Conservation (phyloP, 169 alveolate species). For the Cryptosporidium viatorum region DNA sequence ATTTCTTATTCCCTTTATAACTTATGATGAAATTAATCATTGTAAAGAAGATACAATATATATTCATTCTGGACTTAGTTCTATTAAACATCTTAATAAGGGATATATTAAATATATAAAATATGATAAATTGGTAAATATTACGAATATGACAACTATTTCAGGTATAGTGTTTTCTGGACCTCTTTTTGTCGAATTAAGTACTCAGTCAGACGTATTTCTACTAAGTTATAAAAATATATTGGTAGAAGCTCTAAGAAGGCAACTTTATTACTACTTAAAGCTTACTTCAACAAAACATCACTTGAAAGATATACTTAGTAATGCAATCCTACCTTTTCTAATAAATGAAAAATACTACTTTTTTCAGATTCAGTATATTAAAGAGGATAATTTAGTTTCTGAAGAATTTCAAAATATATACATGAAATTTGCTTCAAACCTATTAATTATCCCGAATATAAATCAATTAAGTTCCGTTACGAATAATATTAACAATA, state of each 20-base stretch:
- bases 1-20: not conserved
- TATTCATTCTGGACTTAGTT: not conserved
- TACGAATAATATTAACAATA: not conserved
- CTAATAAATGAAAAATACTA: slow-evolving; percentile 33
- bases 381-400: not conserved
- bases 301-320: not conserved
- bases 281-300: not conserved
- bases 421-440: not conserved
- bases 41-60: not conserved
- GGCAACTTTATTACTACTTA: slow-evolving; percentile 28
- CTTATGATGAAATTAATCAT: not conserved
- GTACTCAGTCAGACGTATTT: slow-evolving; percentile 12
- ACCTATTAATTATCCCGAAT: slow-evolving; percentile 3
- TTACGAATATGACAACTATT: not conserved
- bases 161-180: slow-evolving; percentile 22
- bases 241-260: slow-evolving; percentile 17
- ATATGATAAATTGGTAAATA: not conserved
- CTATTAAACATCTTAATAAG: not conserved
- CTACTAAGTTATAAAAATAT: slow-evolving; percentile 8
- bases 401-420: not conserved
- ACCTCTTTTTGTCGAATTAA: slow-evolving; percentile 1
- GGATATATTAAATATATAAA: not conserved
- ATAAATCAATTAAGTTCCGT: not conserved
- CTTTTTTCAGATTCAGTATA: slow-evolving; percentile 4
- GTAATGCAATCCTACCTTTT: not conserved